Conservation (phyloP, 202 grass and related monocot species). For the Carex sylvatica region DNA sequence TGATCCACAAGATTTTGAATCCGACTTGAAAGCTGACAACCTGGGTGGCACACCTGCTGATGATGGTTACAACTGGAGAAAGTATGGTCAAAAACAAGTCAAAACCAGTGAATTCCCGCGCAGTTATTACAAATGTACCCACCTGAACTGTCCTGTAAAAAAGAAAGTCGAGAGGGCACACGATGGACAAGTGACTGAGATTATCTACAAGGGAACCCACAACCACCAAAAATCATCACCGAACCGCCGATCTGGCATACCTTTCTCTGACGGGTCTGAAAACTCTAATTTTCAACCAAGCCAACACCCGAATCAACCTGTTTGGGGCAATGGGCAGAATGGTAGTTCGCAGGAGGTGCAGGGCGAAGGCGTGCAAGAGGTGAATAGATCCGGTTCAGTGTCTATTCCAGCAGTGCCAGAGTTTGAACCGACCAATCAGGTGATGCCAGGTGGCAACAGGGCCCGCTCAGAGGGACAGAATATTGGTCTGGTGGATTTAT, state of each 20-base stretch:
- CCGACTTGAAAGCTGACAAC: slow-evolving; percentile 28
- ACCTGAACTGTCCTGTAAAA: slow-evolving; percentile 64
- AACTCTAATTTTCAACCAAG: slow-evolving; percentile 28
- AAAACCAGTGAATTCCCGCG: slow-evolving; percentile 65
- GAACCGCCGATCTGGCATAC: slow-evolving; percentile 20
- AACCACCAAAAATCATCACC: slow-evolving; percentile 58
- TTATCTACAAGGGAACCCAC: slow-evolving; percentile 75
- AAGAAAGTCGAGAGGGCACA: slow-evolving; percentile 70
- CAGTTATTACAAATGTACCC: slow-evolving; percentile 86
- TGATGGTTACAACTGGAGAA: slow-evolving; percentile 97
- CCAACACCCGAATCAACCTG: slow-evolving; percentile 29
- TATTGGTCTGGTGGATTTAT: slow-evolving; percentile 44
- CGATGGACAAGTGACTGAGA: slow-evolving; percentile 74
- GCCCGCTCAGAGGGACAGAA: slow-evolving; percentile 17
- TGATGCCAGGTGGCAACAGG: slow-evolving; percentile 45
- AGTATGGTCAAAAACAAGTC: slow-evolving; percentile 77
- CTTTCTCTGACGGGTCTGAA: slow-evolving; percentile 34
- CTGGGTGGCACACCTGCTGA: slow-evolving; percentile 23
- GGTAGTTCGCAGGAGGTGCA: slow-evolving; percentile 39
- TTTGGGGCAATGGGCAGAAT: slow-evolving; percentile 34
- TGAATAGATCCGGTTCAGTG: slow-evolving; percentile 27
- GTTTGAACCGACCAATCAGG: slow-evolving; percentile 33
- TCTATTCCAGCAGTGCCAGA: slow-evolving; percentile 29
- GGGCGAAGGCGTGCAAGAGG: slow-evolving; percentile 35
- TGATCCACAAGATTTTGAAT: slow-evolving; percentile 39